Percentiles rank a stretch among this genome's conserved stretches.
Conservation (phyloP, 805 yeast genomes). For the Blastobotrys chiropterorum region DNA sequence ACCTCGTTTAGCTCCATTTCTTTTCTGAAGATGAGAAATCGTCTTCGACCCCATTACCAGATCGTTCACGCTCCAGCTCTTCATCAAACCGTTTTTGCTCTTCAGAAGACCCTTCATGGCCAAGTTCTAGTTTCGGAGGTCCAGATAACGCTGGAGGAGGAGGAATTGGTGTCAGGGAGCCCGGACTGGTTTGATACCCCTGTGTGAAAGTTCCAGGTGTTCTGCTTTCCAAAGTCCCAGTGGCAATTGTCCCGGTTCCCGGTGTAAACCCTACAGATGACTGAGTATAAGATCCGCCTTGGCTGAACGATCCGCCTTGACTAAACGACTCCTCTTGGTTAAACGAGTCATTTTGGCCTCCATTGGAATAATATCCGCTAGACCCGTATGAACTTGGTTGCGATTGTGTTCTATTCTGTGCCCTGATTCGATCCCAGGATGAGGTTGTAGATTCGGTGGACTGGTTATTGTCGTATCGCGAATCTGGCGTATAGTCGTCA, state of each 20-base stretch:
- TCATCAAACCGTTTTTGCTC: constrained; percentile 19
- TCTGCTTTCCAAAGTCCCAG: constrained; percentile 1
- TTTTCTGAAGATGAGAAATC: constrained; percentile 24
- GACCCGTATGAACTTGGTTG: neutral
- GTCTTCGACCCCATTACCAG: constrained; percentile 18
- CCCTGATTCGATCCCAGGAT: constrained; percentile 18
- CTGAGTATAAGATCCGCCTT: constrained; percentile 1
- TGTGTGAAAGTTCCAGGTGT: neutral
- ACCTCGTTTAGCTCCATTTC: constrained; percentile 16
- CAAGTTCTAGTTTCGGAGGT: constrained; percentile 4
- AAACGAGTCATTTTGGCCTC: neutral
- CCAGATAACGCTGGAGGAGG: constrained; percentile 4
- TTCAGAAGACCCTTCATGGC: constrained; percentile 1
- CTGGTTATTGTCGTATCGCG: neutral
- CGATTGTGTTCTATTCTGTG: constrained; percentile 2
- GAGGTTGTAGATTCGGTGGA: neutral
- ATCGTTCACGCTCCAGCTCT: constrained; percentile 20
- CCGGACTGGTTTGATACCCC: neutral
- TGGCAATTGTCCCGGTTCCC: neutral
- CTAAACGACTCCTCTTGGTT: too few species aligned
- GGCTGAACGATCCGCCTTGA: neutral
- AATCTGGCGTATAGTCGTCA: neutral
- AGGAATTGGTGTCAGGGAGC: constrained; percentile 5
- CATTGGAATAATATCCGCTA: too few species aligned
- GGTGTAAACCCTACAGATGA: neutral